phyloP scores from a whole-genome alignment of 1,284 basidiomycete species.

The Naganishia sp. region DNA sequence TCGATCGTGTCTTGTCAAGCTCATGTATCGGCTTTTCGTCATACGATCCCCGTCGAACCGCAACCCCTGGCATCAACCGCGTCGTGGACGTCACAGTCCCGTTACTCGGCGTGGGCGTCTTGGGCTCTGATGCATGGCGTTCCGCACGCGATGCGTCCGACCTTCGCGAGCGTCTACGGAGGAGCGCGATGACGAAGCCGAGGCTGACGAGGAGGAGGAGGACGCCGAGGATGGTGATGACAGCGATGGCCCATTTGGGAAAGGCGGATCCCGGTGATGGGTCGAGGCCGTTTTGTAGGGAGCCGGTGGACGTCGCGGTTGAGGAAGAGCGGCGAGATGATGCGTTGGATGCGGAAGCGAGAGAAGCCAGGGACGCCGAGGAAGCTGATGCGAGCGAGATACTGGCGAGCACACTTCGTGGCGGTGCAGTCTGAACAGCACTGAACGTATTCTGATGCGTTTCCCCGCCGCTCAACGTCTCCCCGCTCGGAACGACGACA shows the following conservation, averaged over 20 bases:
- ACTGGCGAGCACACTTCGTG: conserved; percentile 28
- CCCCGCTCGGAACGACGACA: conserved; percentile 31
- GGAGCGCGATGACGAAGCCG: conserved; percentile 16
- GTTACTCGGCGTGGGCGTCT: not conserved
- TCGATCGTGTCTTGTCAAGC: not conserved
- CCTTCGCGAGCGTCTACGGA: conserved; percentile 7
- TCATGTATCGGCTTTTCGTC: conserved; percentile 14
- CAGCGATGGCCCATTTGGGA: conserved; percentile 33
- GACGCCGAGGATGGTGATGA: conserved; percentile 31
- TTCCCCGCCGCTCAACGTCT: conserved; percentile 29
- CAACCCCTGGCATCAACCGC: not conserved
- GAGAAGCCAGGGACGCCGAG: conserved; percentile 7
- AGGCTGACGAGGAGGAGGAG: conserved; percentile 16
- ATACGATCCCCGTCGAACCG: conserved; percentile 1
- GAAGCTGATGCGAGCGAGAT: conserved; percentile 26
- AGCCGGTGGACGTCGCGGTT: conserved; percentile 7
- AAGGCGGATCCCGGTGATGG: conserved; percentile 10
- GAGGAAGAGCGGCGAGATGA: not conserved
- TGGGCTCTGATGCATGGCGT: no score
- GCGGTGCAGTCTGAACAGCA: conserved; percentile 32
- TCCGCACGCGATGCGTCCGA: not conserved
- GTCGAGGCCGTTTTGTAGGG: conserved; percentile 18
- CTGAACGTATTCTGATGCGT: conserved; percentile 33
- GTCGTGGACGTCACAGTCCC: not conserved
- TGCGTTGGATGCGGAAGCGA: not conserved